Evolutionary conservation across 1,284 basidiomycete species (phyloP).

Genomic region (Melanopsichium pennsylvanicum): DNA sequence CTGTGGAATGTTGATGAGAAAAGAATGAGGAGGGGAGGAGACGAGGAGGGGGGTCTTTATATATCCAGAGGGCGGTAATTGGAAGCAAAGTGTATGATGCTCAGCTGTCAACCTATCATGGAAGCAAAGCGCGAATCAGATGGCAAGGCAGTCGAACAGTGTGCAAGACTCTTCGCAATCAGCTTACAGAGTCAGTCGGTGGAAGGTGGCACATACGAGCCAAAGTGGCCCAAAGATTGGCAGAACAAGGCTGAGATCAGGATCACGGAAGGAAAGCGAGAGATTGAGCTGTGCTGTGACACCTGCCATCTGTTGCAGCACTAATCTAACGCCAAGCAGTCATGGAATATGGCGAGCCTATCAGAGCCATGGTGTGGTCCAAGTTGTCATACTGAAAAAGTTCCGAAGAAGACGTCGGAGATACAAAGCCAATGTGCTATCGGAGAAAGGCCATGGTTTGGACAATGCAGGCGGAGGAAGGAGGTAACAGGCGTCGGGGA

Average conservation of each 20-base stretch:
- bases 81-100: conserved; percentile 16
- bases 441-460: background rate
- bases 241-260: too few species aligned
- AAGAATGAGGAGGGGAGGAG: conserved; percentile 15
- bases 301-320: too few species aligned
- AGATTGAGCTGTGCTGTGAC: too few species aligned
- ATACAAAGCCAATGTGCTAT: background rate
- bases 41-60: conserved; percentile 26
- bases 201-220: background rate
- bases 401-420: conserved; percentile 25
- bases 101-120: conserved; percentile 15
- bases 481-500: too few species aligned
- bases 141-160: background rate
- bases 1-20: conserved; percentile 29
- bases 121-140: background rate
- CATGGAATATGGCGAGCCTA: background rate
- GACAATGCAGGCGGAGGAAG: background rate
- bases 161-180: too few species aligned
- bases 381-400: conserved; percentile 7
- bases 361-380: conserved; percentile 1
- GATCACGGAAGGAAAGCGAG: too few species aligned
- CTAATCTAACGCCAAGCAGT: conserved; percentile 7
- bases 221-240: conserved; percentile 1
- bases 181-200: background rate
- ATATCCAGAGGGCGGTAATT: conserved; percentile 12